Evolutionary conservation across 495 filamentous ascomycete species (phyloP).

Genomic region (Platismatia glauca): DNA sequence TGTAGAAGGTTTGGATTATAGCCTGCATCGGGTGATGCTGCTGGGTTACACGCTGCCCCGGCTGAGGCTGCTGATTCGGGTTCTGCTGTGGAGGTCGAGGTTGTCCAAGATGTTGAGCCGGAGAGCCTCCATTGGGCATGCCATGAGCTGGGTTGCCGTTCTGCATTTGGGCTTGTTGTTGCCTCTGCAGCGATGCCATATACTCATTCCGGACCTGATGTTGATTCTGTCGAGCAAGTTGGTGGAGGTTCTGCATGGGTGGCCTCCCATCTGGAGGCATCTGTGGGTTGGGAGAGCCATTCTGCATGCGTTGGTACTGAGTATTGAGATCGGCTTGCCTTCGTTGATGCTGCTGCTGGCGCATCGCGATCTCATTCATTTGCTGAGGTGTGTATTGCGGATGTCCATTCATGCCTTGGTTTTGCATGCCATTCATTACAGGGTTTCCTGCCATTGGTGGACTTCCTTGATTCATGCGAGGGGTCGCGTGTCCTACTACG

Average conservation of each 20-base stretch:
- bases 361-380: constrained; percentile 29
- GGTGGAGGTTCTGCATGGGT: constrained; percentile 8
- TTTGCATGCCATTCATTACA: constrained; percentile 44
- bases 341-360: constrained; percentile 24
- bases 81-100: not conserved
- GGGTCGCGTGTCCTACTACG: constrained; percentile 58
- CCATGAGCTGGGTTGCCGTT: not conserved
- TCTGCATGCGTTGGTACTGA: constrained; percentile 22
- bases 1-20: constrained; percentile 28
- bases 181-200: constrained; percentile 10
- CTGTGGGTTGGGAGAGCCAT: constrained; percentile 12
- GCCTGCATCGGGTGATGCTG: not conserved
- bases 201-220: constrained; percentile 6
- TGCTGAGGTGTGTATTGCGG: constrained; percentile 33
- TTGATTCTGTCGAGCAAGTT: constrained; percentile 15
- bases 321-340: constrained; percentile 31
- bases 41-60: constrained; percentile 24
- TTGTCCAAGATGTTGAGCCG: constrained; percentile 6
- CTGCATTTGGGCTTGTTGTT: constrained; percentile 20
- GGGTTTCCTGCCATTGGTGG: constrained; percentile 54
- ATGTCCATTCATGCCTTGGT: constrained; percentile 31
- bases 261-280: constrained; percentile 16
- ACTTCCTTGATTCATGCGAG: constrained; percentile 64
- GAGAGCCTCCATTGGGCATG: constrained; percentile 15
- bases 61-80: constrained; percentile 26